These are phyloP conservation scores for Cylindrodendrum hubeiense DNA, from an alignment of 2,329 filamentous ascomycete genomes.

Conservation along the genomic window DNA sequence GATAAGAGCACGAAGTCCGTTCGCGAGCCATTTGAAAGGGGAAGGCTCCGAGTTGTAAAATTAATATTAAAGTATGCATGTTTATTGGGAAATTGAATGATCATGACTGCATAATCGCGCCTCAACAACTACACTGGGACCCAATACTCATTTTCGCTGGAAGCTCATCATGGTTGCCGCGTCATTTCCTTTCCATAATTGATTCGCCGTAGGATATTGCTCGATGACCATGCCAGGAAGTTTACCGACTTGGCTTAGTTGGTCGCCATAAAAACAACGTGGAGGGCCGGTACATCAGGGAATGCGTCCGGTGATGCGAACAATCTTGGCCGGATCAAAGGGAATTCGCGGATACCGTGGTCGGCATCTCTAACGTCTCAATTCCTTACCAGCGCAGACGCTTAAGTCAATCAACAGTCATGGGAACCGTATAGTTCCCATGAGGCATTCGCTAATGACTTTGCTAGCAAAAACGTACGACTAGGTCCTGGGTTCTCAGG, in stretches of 20 bases:
- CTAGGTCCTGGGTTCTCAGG: not conserved
- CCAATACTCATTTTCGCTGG: not conserved
- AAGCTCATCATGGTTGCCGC: not conserved
- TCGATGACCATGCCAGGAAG: not conserved
- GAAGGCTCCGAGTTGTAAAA: not conserved
- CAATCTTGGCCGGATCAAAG: not conserved
- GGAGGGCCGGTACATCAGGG: not conserved
- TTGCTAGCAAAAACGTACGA: not conserved
- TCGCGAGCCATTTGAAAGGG: conserved; percentile 58
- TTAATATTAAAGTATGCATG: not conserved
- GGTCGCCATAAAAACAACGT: not conserved
- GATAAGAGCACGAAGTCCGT: conserved; percentile 72
- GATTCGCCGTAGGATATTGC: not conserved
- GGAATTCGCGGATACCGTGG: not conserved
- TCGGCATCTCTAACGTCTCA: not conserved
- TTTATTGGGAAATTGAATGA: not conserved
- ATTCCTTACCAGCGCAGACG: not conserved
- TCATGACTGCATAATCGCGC: not conserved
- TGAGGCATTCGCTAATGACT: not conserved
- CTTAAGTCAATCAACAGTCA: not conserved
- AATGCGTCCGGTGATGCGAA: not conserved
- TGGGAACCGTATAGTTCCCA: not conserved
- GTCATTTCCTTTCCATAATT: not conserved
- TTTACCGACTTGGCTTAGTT: not conserved
- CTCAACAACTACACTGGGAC: not conserved